A percentile compares a stretch with the other conserved stretches of the same genome.
These are phyloP conservation scores for Cryphonectria radicalis DNA, from an alignment of 2,329 filamentous ascomycete species.

Conservation along the genomic window DNA sequence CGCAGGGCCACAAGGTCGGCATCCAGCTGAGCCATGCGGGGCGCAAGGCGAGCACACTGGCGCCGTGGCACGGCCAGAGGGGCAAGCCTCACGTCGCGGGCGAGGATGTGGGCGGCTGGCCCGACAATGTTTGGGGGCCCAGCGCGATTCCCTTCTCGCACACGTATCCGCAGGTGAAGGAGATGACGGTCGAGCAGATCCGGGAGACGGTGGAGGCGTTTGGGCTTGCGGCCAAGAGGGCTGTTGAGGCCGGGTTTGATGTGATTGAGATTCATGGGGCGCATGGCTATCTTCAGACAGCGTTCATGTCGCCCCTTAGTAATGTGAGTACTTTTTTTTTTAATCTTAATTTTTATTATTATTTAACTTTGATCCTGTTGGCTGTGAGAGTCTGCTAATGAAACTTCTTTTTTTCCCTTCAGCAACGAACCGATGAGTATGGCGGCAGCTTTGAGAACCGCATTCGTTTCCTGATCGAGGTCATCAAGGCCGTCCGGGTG, in stretches of 20 bases:
- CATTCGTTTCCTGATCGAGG: conserved; percentile 61
- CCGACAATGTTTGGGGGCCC: conserved; percentile 56
- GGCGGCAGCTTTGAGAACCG: conserved; percentile 70
- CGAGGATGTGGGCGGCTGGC: conserved; percentile 59
- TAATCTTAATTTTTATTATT: background rate
- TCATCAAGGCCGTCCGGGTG: conserved; percentile 54
- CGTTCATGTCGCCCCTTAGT: conserved; percentile 65
- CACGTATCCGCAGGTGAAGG: conserved; percentile 64
- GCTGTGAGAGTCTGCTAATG: too few species aligned
- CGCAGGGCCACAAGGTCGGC: conserved; percentile 74
- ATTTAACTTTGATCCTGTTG: background rate
- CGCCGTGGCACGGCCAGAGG: conserved; percentile 66
- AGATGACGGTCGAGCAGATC: conserved; percentile 72
- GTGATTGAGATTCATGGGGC: conserved; percentile 71
- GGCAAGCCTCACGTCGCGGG: conserved; percentile 56
- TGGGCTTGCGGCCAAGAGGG: conserved; percentile 59
- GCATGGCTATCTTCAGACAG: conserved; percentile 69
- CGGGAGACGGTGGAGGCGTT: conserved; percentile 65
- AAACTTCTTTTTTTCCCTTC: background rate
- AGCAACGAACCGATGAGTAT: conserved; percentile 65
- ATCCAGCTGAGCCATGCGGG: conserved; percentile 86
- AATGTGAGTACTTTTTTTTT: conserved; percentile 47
- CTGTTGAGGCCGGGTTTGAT: conserved; percentile 74
- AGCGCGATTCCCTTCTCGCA: conserved; percentile 63
- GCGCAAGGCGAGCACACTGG: conserved; percentile 62